Evolutionary conservation across 805 yeast species (phyloP), one percentile per base, ranked within the genome.

Genomic region (Torulaspora gathmanii): DNA sequence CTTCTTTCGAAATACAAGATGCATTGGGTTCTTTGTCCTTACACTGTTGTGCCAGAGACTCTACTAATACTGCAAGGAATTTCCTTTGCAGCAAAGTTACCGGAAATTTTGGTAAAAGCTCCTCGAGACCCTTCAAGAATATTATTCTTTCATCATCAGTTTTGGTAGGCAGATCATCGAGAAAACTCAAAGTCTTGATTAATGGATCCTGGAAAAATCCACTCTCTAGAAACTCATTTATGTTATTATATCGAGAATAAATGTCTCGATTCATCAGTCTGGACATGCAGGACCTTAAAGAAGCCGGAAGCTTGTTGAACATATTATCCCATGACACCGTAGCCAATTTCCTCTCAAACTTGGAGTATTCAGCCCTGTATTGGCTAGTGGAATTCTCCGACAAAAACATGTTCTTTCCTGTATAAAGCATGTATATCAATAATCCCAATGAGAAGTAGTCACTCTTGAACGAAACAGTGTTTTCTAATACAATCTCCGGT

Each of bases 381-480:
- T 83, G 83, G 28, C 73, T 76, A 3, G 75, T 56, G 10, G 84
- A 74, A 56, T 77, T 78, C 28, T 75, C 72, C 40, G 82, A 72
- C 12, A 73, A 65, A 5, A 78, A 54, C 26, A 85, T 34, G 2
- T 73, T 71, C 5, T 70, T 65, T 13, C 76, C 77, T 10, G 79
- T 77, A 64, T 86, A 90, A 3, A 90, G 64, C 52, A 79, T 82
- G 60, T 75, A 83, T 2, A 89, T 79, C 45, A 93, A 61, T 53
- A 86, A 74, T 1, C 95, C 98, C 9, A 93, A 58, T 0, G 96
- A 79, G 73, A 90, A 93, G 29, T 86, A 75, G 61, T 93, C 99
- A 57, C 85, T 82, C 15, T 79, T 79, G 27, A 78, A 77, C 27
- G 78, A 79, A 3, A 87, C 69, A 17, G 75, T 72, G 44, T 76